These are phyloP conservation scores for Neurospora terricola DNA, from an alignment of 495 filamentous ascomycete genomes.

Conservation along the genomic window DNA sequence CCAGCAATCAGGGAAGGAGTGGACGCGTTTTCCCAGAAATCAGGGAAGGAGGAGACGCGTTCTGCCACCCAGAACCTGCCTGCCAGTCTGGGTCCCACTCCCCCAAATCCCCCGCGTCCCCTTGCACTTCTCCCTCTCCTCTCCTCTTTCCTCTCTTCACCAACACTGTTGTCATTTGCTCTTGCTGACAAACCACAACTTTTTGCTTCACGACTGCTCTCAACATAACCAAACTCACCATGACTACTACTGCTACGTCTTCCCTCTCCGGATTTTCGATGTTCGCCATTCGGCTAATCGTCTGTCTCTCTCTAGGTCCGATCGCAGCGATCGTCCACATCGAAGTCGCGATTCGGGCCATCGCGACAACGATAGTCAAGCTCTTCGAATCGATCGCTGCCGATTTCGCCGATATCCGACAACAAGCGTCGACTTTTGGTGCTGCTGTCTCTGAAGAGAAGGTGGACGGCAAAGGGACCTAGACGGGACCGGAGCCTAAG, in stretches of 20 bases:
- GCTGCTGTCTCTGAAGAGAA: background rate
- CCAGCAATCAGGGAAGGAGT: background rate
- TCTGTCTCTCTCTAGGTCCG: background rate
- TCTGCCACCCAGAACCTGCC: too few species aligned
- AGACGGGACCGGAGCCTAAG: background rate
- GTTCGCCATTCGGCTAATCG: background rate
- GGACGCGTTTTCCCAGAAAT: background rate
- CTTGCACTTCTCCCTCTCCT: background rate
- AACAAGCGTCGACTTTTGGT: background rate
- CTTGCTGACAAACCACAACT: background rate
- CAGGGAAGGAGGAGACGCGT: too few species aligned
- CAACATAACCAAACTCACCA: background rate
- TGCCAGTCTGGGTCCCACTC: background rate
- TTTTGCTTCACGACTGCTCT: background rate
- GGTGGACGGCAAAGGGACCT: background rate
- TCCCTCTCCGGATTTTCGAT: background rate
- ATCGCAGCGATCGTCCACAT: background rate
- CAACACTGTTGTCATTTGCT: background rate
- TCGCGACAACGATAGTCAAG: background rate
- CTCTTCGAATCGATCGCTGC: background rate
- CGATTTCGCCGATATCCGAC: background rate
- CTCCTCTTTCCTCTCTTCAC: background rate
- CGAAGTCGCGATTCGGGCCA: background rate
- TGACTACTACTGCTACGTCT: background rate
- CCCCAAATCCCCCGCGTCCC: background rate